Base-by-base conservation (phyloP, 2,329 filamentous ascomycete species). In the Diaporthe sp. region DNA sequence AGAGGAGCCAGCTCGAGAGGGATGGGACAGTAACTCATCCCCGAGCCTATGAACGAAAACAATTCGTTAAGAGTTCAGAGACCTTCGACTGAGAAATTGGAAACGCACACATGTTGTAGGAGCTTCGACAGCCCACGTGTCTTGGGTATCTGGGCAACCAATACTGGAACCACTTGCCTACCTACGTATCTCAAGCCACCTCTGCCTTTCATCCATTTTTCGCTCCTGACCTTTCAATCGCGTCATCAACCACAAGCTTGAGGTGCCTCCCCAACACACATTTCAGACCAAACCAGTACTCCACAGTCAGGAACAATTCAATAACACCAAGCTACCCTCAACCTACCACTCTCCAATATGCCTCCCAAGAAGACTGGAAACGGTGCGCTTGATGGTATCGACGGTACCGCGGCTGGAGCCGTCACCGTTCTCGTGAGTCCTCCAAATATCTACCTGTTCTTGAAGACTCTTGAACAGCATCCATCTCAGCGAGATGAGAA, bases 331-430 rank as follows among this genome's bases (percentile, higher is more conserved):
- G n/a, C n/a, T 22, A 13, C 15, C 47, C 13, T 13, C 47, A 7
- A 4, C 28, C 65, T 15, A 34, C 3, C 5, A 37, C 20, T 7
- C 22, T 10, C 4, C 28, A 7, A 42, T 6, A 72, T 72, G 55
- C 70, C 70, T 61, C 55, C 70, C 8, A 72, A 72, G 42, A 72
- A 60, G 42, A 28, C 15, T 31, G 28, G 15, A 47, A 20, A 12
- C 8, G 15, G 31, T 3, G 1, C 47, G 28, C 31, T 39, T 51
- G 55, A 61, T 20, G 42, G 55, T 12, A 34, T 12, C 31, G 42
- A 61, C 28, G 15, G 17, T 4, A 22, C 61, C n/a, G 17, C 42
- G 1, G 37, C 51, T 47, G 70, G 28, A 68, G 63, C 42, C 3
- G 42, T 72, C 9, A 39, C 25, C 13, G 42, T 13, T 15, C 70